Conservation (phyloP, 345 rosid species). For the Bretschneidera sinensis region DNA sequence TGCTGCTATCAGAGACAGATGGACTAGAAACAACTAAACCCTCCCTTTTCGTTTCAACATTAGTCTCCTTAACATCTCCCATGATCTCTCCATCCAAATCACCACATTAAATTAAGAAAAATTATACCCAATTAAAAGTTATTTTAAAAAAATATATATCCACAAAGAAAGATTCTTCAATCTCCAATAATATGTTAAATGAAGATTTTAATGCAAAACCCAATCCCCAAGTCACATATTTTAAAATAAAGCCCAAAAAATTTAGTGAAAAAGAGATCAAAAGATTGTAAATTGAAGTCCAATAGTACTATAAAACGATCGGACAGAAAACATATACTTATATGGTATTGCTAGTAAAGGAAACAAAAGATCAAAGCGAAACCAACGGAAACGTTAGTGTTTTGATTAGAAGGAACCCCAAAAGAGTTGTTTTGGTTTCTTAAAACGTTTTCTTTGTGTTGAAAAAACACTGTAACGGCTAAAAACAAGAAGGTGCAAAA, state of each 20-base stretch:
- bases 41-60: background rate
- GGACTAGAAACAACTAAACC: background rate
- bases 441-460: background rate
- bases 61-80: constrained; percentile 12
- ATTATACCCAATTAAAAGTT: no score
- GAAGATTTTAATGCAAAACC: background rate
- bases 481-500: no score
- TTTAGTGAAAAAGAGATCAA: background rate
- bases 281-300: background rate
- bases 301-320: background rate
- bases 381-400: background rate
- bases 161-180: background rate
- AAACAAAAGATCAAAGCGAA: constrained; percentile 5
- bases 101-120: background rate
- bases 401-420: background rate
- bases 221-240: background rate
- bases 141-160: no score
- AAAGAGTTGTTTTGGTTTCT: background rate
- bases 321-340: background rate
- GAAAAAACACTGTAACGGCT: background rate
- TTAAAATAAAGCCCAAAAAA: background rate
- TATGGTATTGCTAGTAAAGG: background rate
- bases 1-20: background rate
- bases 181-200: background rate
- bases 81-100: background rate